Conservation (phyloP, 768 basidiomycete species). For the Mycena kentingensis region DNA sequence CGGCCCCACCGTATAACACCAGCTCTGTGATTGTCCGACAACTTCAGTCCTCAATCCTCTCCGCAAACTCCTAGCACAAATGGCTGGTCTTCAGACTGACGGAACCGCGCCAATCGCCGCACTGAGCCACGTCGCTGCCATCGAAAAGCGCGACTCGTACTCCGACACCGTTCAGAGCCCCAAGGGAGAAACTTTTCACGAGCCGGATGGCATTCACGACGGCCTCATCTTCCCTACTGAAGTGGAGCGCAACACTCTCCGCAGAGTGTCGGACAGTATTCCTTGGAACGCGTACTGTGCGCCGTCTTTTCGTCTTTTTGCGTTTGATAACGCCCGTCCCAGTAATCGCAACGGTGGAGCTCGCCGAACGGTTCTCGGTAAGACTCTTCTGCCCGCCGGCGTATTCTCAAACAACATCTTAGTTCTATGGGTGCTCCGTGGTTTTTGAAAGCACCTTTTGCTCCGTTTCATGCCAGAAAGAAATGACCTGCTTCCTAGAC, state of each 20-base stretch:
- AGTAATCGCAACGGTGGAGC: constrained; percentile 69
- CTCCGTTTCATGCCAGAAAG: not conserved
- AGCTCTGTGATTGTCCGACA: no score
- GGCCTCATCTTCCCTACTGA: constrained; percentile 66
- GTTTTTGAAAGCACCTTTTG: not conserved
- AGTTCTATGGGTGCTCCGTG: not conserved
- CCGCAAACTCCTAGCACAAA: not conserved
- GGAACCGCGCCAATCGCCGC: not conserved
- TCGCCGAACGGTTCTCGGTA: constrained; percentile 76
- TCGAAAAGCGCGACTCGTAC: not conserved
- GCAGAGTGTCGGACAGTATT: constrained; percentile 59
- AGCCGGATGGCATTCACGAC: constrained; percentile 41
- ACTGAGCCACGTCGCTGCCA: not conserved
- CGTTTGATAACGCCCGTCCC: not conserved
- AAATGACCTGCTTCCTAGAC: constrained; percentile 38
- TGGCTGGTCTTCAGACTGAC: constrained; percentile 2
- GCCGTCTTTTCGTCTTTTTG: constrained; percentile 11
- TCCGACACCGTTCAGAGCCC: not conserved
- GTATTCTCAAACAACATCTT: not conserved
- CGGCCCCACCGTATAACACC: no score
- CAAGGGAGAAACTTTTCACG: constrained; percentile 4
- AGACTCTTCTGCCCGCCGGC: constrained; percentile 17
- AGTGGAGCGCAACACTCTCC: constrained; percentile 58
- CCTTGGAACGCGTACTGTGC: constrained; percentile 60
- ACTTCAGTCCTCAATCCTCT: not conserved